phyloP scores from a whole-genome alignment of 2,329 filamentous ascomycete species.

The Trichoderma sp. region DNA sequence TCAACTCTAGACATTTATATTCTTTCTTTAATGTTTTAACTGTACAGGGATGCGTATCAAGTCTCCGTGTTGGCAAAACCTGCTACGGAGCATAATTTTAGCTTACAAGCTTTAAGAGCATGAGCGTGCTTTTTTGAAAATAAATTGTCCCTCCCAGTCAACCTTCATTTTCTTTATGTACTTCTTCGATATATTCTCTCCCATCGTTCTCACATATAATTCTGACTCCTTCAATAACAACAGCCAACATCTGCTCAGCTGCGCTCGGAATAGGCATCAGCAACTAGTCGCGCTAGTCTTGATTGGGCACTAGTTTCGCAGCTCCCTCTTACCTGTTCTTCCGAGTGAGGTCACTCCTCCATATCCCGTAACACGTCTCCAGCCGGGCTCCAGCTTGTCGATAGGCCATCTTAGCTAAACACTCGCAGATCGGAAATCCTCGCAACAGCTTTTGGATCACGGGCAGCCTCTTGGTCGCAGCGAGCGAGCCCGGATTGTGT shows the following conservation, averaged over 20 bases:
- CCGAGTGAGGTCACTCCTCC: slow-evolving; percentile 24
- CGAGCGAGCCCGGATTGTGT: not conserved
- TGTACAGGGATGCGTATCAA: too few species aligned
- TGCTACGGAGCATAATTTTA: too few species aligned
- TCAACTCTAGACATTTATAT: too few species aligned
- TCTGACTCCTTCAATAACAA: not conserved
- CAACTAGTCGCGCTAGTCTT: not conserved
- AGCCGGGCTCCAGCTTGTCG: slow-evolving; percentile 23
- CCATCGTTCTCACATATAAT: not conserved
- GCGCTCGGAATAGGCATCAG: not conserved
- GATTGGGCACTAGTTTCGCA: slow-evolving; percentile 5
- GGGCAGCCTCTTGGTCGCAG: not conserved
- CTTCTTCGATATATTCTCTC: not conserved
- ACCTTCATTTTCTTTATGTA: not conserved
- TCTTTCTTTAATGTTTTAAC: too few species aligned
- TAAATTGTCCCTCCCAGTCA: too few species aligned
- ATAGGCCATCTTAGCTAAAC: not conserved
- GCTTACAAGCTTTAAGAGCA: too few species aligned
- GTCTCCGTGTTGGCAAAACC: too few species aligned
- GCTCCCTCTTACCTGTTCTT: slow-evolving; percentile 17
- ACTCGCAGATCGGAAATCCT: not conserved
- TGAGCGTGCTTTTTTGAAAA: not conserved
- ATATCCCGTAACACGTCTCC: slow-evolving; percentile 24
- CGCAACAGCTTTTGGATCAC: not conserved
- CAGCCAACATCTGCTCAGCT: not conserved